phyloP scores from a whole-genome alignment of 306 rosid species.

The Prunus mira region DNA sequence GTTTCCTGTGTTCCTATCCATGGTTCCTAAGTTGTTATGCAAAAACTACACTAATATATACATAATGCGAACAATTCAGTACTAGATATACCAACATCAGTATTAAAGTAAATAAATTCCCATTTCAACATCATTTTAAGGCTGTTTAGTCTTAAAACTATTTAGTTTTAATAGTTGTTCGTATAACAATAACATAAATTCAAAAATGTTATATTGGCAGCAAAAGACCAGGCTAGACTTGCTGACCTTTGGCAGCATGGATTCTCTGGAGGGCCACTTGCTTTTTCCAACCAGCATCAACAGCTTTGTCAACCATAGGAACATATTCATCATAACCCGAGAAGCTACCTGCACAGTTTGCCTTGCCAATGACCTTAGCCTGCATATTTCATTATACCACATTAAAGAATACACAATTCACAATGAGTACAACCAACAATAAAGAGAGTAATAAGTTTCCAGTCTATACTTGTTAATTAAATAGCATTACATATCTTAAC shows the following conservation, averaged over 20 bases:
- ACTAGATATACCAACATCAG: not conserved
- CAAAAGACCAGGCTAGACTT: not conserved
- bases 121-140: not conserved
- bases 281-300: slow-evolving; percentile 80
- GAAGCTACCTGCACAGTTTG: slow-evolving; percentile 55
- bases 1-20: not conserved
- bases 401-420: slow-evolving; percentile 10
- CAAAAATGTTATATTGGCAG: not conserved
- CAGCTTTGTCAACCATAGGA: slow-evolving; percentile 98
- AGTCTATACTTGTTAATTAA: not conserved
- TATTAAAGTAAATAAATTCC: not conserved
- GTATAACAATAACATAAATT: not conserved
- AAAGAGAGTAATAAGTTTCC: not conserved
- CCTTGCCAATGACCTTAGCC: slow-evolving; percentile 74
- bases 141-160: not conserved
- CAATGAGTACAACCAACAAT: slow-evolving; percentile 11
- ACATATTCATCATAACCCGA: slow-evolving; percentile 85
- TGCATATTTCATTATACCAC: slow-evolving; percentile 23
- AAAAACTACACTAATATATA: not conserved
- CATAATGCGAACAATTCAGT: not conserved
- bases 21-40: not conserved
- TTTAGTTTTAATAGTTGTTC: not conserved
- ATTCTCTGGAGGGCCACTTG: slow-evolving; percentile 53
- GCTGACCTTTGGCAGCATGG: slow-evolving; percentile 59
- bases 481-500: not conserved